These are phyloP conservation scores for Durio zibethinus DNA, from an alignment of 345 rosid species.

Conservation along the genomic window DNA sequence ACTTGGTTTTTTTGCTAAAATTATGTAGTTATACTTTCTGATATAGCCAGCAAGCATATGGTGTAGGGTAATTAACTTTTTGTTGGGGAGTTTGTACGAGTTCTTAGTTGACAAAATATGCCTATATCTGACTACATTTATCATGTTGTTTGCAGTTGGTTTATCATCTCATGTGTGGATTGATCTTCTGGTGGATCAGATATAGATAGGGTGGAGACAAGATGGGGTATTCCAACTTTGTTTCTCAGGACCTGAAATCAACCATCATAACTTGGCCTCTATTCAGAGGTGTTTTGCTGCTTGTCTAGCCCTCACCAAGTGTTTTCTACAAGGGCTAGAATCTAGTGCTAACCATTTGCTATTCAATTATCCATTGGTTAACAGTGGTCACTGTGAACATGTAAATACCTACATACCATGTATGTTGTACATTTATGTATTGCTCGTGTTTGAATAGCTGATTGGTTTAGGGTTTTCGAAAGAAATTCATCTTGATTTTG, in stretches of 20 bases:
- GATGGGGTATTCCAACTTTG: conserved; percentile 13
- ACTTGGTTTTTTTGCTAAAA: neutral
- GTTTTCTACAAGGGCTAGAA: conserved; percentile 21
- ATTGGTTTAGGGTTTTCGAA: neutral
- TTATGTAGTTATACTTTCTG: neutral
- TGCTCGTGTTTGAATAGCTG: conserved; percentile 1
- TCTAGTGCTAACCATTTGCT: conserved; percentile 15
- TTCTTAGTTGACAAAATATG: neutral
- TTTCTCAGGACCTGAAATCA: neutral
- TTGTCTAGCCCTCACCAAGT: conserved; percentile 7
- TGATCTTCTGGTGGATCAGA: conserved; percentile 1
- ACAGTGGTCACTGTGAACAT: neutral
- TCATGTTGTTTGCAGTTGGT: conserved; percentile 8
- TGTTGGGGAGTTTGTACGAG: neutral
- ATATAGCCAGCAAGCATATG: neutral
- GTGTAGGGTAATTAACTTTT: neutral
- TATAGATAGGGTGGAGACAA: neutral
- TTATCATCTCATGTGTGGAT: neutral
- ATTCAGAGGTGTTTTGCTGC: neutral
- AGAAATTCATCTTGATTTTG: neutral
- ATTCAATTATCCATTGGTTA: neutral
- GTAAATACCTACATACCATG: too few species aligned
- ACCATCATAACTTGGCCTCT: neutral
- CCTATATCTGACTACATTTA: neutral
- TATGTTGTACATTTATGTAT: conserved; percentile 12